Conservation (phyloP, 306 rosid species). For the Begonia loranthoides region DNA sequence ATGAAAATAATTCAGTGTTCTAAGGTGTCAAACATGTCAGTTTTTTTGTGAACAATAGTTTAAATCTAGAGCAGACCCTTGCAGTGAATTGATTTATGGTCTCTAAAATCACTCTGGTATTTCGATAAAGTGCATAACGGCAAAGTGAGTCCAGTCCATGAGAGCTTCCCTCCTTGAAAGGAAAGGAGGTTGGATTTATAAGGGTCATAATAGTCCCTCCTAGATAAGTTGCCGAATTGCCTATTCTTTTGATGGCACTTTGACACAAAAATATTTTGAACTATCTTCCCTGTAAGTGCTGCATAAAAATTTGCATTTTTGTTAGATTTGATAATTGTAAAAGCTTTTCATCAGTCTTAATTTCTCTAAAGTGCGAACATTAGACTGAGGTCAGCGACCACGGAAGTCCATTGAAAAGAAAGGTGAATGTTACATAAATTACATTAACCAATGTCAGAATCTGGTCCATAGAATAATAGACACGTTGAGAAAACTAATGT, state of each 20-base stretch:
- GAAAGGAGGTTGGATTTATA: slow-evolving; percentile 42
- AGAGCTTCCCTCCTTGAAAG: slow-evolving; percentile 67
- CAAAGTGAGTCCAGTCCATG: slow-evolving; percentile 80
- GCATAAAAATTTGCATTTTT: slow-evolving; percentile 58
- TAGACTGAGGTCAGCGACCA: neutral
- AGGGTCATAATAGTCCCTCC: slow-evolving; percentile 65
- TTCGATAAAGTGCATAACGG: slow-evolving; percentile 54
- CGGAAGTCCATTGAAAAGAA: too few relatives aligned
- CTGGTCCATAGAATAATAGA: too few relatives aligned
- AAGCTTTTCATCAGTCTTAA: slow-evolving; percentile 12
- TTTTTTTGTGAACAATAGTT: slow-evolving; percentile 27
- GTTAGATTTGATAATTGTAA: slow-evolving; percentile 33
- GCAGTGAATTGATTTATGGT: slow-evolving; percentile 53
- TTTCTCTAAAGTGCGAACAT: slow-evolving; percentile 4
- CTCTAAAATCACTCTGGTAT: slow-evolving; percentile 32
- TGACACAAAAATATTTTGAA: slow-evolving; percentile 69
- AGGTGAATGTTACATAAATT: too few relatives aligned
- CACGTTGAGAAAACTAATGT: too few relatives aligned
- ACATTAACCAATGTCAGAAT: too few relatives aligned
- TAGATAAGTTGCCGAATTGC: slow-evolving; percentile 32
- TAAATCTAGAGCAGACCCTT: slow-evolving; percentile 97
- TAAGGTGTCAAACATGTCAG: slow-evolving; percentile 15
- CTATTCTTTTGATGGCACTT: slow-evolving; percentile 63
- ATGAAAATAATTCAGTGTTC: neutral
- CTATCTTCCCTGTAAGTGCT: slow-evolving; percentile 82